Conservation (phyloP, 129 eudicot genomes). For the Cynara cardunculus region DNA sequence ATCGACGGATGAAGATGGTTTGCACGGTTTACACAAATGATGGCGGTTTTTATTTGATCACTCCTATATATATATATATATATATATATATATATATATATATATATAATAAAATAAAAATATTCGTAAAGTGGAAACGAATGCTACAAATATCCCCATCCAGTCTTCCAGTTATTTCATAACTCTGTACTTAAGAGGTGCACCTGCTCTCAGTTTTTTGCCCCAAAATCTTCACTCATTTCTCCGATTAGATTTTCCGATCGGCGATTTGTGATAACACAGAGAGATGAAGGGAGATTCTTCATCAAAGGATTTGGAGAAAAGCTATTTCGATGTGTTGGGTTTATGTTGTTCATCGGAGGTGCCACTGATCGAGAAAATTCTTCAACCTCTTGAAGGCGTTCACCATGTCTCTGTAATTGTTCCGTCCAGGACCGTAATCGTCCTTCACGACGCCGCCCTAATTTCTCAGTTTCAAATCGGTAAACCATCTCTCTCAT, state of each 20-base stretch:
- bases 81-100: too few species aligned
- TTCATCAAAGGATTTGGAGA: constrained; percentile 28
- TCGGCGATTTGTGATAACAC: neutral
- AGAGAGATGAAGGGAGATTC: constrained; percentile 16
- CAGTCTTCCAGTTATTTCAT: neutral
- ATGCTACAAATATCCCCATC: constrained; percentile 8
- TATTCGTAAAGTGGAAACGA: neutral
- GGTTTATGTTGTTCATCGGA: constrained; percentile 84
- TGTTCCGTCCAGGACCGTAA: constrained; percentile 65
- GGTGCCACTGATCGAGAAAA: constrained; percentile 58
- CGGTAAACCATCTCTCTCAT: constrained; percentile 29
- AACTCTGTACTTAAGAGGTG: neutral
- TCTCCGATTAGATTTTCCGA: neutral
- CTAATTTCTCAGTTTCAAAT: constrained; percentile 59
- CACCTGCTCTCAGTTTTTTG: neutral
- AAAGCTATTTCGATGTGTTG: constrained; percentile 70
- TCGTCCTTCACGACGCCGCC: constrained; percentile 65
- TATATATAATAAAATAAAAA: too few species aligned
- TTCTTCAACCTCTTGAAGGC: constrained; percentile 60
- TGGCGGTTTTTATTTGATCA: too few species aligned
- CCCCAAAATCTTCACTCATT: neutral
- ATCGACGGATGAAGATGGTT: too few species aligned
- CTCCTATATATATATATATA: too few species aligned
- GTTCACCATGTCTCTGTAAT: constrained; percentile 55
- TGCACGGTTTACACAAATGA: too few species aligned